Conservation (phyloP, 257 asterid species). For the Capsicum baccatum region DNA sequence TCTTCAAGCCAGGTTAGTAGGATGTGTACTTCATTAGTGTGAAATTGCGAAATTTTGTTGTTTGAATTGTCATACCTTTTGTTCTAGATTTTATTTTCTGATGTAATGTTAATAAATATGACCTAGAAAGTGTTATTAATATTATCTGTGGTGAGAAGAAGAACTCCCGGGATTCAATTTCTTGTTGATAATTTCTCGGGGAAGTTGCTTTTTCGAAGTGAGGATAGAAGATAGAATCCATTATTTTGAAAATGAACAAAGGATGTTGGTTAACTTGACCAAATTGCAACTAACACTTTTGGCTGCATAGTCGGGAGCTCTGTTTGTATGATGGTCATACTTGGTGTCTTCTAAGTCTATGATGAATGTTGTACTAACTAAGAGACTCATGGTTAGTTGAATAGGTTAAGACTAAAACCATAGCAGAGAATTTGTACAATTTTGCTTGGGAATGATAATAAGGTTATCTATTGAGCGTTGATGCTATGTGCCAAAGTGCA, state of each 20-base stretch:
- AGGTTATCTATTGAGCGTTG: neutral
- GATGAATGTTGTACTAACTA: neutral
- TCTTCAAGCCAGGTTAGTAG: constrained; percentile 83
- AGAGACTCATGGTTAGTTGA: neutral
- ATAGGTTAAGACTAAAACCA: neutral
- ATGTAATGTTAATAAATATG: neutral
- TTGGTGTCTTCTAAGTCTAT: neutral
- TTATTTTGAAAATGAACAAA: neutral
- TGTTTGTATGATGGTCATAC: neutral
- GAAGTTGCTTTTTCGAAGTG: neutral
- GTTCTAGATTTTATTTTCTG: neutral
- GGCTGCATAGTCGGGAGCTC: neutral
- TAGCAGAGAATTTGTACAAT: neutral
- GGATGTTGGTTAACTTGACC: constrained; percentile 13
- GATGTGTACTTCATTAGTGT: neutral
- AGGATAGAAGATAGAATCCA: neutral
- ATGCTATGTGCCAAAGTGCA: neutral
- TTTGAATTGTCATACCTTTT: constrained; percentile 18
- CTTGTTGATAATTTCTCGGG: neutral
- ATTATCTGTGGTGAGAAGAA: neutral
- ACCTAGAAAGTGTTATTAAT: neutral
- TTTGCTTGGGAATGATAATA: neutral
- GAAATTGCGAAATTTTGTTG: neutral
- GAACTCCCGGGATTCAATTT: neutral
- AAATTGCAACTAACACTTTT: neutral